These are phyloP conservation scores for Astrothelium subdiscretum DNA, from an alignment of 495 filamentous ascomycete genomes.

Conservation along the genomic window DNA sequence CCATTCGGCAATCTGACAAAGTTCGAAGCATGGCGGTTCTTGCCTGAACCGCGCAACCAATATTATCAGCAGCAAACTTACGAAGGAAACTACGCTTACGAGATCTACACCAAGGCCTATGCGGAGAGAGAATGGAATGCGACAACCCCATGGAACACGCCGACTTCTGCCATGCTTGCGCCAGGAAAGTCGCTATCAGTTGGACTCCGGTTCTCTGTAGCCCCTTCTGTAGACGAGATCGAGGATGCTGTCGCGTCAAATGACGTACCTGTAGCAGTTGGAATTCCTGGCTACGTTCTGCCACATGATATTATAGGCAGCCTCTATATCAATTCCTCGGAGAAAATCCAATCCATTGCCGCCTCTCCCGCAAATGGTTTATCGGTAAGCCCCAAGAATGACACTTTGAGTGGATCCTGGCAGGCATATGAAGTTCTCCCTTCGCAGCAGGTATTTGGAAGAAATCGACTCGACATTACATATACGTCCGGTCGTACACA, in stretches of 20 bases:
- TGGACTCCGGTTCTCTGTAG: conserved; percentile 37
- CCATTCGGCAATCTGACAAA: conserved; percentile 32
- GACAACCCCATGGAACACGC: conserved; percentile 36
- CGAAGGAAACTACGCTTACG: conserved; percentile 44
- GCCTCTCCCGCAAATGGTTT: conserved; percentile 16
- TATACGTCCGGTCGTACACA: conserved; percentile 34
- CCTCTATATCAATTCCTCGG: conserved; percentile 29
- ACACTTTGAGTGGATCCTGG: background rate
- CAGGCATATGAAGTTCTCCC: conserved; percentile 23
- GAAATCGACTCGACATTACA: conserved; percentile 29
- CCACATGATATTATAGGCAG: conserved; percentile 30
- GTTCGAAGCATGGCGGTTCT: conserved; percentile 40
- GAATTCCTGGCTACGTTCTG: conserved; percentile 39
- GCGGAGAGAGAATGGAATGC: conserved; percentile 39
- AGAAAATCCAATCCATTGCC: conserved; percentile 8
- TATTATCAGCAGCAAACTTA: conserved; percentile 41
- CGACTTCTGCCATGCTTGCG: conserved; percentile 30
- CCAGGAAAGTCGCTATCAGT: conserved; percentile 32
- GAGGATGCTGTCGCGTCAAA: conserved; percentile 29
- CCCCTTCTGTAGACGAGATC: conserved; percentile 29
- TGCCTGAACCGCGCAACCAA: conserved; percentile 22
- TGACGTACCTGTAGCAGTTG: conserved; percentile 33
- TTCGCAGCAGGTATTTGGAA: conserved; percentile 26
- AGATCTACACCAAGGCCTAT: conserved; percentile 35
- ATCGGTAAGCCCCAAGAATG: conserved; percentile 5